These are phyloP conservation scores for Fennellomyces sp. DNA, from an alignment of 371 early-diverging fungal species.

Conservation along the genomic window DNA sequence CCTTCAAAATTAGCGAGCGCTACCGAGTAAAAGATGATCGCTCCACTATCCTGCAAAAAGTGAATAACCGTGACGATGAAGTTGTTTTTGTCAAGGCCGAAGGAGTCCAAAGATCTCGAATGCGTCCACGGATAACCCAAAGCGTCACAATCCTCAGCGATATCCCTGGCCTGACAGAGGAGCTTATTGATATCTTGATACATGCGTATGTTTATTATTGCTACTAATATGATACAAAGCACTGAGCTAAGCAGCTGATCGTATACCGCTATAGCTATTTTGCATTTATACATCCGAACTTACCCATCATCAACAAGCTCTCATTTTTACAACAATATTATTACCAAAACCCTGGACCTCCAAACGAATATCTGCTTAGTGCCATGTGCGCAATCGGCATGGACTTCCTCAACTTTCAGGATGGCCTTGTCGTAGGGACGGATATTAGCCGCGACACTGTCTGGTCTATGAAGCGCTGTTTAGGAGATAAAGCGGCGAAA, in stretches of 20 bases:
- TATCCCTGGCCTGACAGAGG: slow-evolving; percentile 30
- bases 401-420: background rate
- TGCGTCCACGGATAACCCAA: background rate
- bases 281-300: slow-evolving; percentile 23
- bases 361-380: slow-evolving; percentile 34
- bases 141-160: slow-evolving; percentile 22
- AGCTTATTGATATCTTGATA: slow-evolving; percentile 30
- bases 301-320: slow-evolving; percentile 41
- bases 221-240: too few relatives aligned
- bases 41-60: slow-evolving; percentile 30
- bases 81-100: slow-evolving; percentile 40
- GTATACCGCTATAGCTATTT: too few relatives aligned
- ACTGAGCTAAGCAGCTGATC: too few relatives aligned
- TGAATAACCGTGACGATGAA: slow-evolving; percentile 38
- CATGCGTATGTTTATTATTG: slow-evolving; percentile 12
- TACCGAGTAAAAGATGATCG: background rate
- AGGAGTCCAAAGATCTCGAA: background rate
- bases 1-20: background rate
- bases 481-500: slow-evolving; percentile 21
- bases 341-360: slow-evolving; percentile 32
- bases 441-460: slow-evolving; percentile 10
- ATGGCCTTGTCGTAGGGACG: slow-evolving; percentile 4
- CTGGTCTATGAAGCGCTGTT: background rate
- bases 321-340: slow-evolving; percentile 43
- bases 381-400: slow-evolving; percentile 24